Base-by-base conservation (phyloP, 2,329 filamentous ascomycete genomes). In the Mycogone perniciosa region DNA sequence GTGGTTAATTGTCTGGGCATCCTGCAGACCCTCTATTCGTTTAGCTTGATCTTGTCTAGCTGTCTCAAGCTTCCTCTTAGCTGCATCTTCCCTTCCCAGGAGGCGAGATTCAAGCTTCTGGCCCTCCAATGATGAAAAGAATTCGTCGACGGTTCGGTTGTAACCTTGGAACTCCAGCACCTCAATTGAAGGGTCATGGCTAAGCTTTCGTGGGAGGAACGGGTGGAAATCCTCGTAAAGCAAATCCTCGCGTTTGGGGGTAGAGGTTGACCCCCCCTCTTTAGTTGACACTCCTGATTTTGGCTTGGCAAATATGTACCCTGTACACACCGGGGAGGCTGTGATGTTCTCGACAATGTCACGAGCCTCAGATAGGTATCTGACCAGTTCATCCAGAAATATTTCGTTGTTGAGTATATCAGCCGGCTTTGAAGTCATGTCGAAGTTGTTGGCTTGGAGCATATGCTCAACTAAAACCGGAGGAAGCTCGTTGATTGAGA, bases 201-300 rank as follows among this genome's bases (percentile, higher is more conserved):
- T 81, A 55, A 95, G 87, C 59, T 97, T 92, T 26, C 77, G 74
- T 0, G 93, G 93, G 37, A 86, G 74, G 66, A 97, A 97, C 0
- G 93, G 93, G 59, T 97, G 92, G 60, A 96, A 97, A 61, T 99
- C 93, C 49, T 96, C 88, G 62, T 96, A 99, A 2, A 95, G 72
- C 5, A 93, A 64, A 42, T 75, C 72, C 4, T 71, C 67, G 7
- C 70, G 64, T 48, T 70, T 72, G 6, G 64, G 61, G 29, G 67
- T 56, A 4, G 68, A 65, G 1, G 64, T 70, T 7, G 69, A 66
- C 20, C 69, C 57, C 0, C 50, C 40, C 4, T 55, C 54, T 11
- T 62, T 64, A 4, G 47, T 52, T 9, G 54, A 53, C 10, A 39
- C 37, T 43, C 51, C 57, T 2, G 62, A 61, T 48, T 69, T 74